A percentile compares a stretch with the other conserved stretches of the same genome.
phyloP scores from a whole-genome alignment of 306 rosid species.

The Benincasa hispida region DNA sequence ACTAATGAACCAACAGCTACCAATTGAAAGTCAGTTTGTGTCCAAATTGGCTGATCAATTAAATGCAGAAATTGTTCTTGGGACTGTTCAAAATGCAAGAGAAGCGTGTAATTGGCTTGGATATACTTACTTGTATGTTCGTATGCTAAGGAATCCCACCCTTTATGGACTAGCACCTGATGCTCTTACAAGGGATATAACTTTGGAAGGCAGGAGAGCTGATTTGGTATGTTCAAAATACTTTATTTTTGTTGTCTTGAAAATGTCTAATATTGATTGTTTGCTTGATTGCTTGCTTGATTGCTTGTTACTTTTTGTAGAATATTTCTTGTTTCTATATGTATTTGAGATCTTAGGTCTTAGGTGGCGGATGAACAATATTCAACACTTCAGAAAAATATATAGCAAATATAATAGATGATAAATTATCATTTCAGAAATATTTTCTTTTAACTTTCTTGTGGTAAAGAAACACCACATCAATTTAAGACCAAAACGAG shows the following conservation, averaged over 20 bases:
- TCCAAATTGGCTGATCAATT: constrained; percentile 86
- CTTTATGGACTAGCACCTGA: constrained; percentile 76
- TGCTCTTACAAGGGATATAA: constrained; percentile 47
- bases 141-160: constrained; percentile 71
- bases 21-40: constrained; percentile 87
- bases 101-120: constrained; percentile 84
- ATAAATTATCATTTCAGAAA: not conserved
- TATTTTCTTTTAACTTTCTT: not conserved
- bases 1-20: constrained; percentile 89
- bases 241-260: not conserved
- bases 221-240: constrained; percentile 52
- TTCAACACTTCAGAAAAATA: not conserved
- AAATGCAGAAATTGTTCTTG: constrained; percentile 89
- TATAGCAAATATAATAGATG: not conserved
- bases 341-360: not conserved
- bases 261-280: not conserved
- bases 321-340: not conserved
- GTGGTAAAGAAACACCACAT: not conserved
- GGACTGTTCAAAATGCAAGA: constrained; percentile 79
- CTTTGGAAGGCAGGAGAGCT: constrained; percentile 80
- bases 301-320: not conserved
- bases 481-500: not conserved
- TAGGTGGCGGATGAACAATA: not conserved
- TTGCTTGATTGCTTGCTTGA: too few species aligned
- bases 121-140: constrained; percentile 70